Percentiles rank a stretch among this genome's conserved stretches.
phyloP scores from a whole-genome alignment of 495 filamentous ascomycete genomes.

The Podospora tetraspora region DNA sequence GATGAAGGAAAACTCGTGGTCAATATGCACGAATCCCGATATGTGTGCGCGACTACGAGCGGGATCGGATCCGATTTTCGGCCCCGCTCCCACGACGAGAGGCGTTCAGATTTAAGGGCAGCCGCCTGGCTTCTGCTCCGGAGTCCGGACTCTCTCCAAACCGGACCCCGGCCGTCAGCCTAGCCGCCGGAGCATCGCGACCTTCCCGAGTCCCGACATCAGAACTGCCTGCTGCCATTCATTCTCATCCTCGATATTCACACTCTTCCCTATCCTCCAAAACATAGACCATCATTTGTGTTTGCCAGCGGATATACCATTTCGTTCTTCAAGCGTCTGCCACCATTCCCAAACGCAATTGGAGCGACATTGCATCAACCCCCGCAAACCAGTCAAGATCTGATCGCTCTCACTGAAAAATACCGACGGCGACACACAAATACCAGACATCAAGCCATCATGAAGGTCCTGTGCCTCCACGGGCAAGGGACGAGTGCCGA shows the following conservation, averaged over 20 bases:
- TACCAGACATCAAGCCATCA: constrained; percentile 18
- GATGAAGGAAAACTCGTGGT: not conserved
- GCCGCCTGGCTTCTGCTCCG: not conserved
- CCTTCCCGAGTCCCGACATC: not conserved
- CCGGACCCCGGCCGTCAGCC: constrained; percentile 20
- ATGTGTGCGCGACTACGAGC: not conserved
- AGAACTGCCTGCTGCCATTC: no score
- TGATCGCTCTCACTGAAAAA: not conserved
- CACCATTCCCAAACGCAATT: not conserved
- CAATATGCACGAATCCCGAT: no score
- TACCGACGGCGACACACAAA: not conserved
- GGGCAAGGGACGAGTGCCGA: constrained; percentile 54
- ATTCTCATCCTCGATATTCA: not conserved
- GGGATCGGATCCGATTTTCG: not conserved
- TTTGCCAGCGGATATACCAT: not conserved
- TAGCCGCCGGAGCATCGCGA: not conserved
- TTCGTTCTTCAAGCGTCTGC: not conserved
- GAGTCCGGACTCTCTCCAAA: constrained; percentile 30
- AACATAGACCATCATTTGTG: not conserved
- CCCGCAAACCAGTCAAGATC: not conserved
- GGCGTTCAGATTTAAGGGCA: not conserved
- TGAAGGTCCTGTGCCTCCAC: constrained; percentile 60
- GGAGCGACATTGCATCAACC: not conserved
- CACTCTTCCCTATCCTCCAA: not conserved
- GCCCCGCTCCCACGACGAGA: not conserved